Evolutionary conservation across 2,329 filamentous ascomycete genomes (phyloP), one percentile per base, ranked within the genome.

Genomic region (Ceratocystis huliohia): DNA sequence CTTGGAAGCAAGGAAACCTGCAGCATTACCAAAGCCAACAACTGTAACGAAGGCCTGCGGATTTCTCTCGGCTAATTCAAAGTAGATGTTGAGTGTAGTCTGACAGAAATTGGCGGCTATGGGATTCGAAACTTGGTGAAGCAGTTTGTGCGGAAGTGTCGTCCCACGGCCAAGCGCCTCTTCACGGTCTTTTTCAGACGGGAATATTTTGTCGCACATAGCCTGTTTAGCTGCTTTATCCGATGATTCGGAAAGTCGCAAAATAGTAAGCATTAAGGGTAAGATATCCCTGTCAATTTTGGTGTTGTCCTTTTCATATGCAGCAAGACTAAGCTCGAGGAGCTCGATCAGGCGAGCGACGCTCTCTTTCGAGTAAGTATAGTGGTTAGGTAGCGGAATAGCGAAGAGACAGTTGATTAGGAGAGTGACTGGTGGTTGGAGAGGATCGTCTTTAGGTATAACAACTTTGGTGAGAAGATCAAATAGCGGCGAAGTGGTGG

Each of bases 1-100:
- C 70, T 86, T 82, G 8, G 84, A 76, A 0, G 85, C 83, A 17
- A 99, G 78, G 73, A 94, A 96, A 0, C 94, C 94, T 0, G 91
- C 89, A 0, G 94, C 94, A 72, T 89, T 96, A 0, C 94, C 94
- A 73, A 96, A 99, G 0, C 94, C 94, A 13, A 99, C 89, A 70
- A 96, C 96, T 64, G 89, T 82, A 0, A 97, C 88, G 72, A 96
- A 94, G 37, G 81, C 88, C 17, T 82, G 82, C 0, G 92, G 84
- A 71, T 96, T 86, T 71, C 86, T 88, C 69, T 87, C 88, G 0
- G 91, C 96, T 33, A 97, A 80, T 70, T 95, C 88, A 73, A 95
- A 99, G 69, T 96, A 82, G 28, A 99, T 80, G 37, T 87, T 81
- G 0, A 88, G 89, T 64, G 96, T 87, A 20, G 84, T 83, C 61